Base-by-base conservation (phyloP, 148 eudicot species). In the Camellia granthamiana region DNA sequence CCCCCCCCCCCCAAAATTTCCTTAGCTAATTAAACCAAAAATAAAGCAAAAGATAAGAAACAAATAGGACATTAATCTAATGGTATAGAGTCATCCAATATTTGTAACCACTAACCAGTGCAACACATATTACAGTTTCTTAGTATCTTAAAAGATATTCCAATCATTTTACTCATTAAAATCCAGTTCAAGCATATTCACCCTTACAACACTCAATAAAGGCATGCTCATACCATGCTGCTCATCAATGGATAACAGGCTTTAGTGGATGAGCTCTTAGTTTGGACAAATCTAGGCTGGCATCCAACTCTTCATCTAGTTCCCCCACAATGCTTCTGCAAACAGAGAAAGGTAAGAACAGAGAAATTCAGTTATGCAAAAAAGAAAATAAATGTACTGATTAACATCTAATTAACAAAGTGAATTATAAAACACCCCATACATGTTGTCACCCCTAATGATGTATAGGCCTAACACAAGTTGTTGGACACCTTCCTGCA, bases 371-470 rank as follows among this genome's bases (percentile, higher is more conserved):
- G 3, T 16, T 6, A 70, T 62, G 58, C 70, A 13, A 52, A 0
- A 70, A 61, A 54, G 10, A 63, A 75, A 75, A 38, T 21, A n/a
- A 21, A 41, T 16, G 3, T 9, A 49, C 14, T 44, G 14, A 54
- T 16, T 59, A 21, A 2, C 14, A 16, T 10, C 72, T 9, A 76
- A n/a, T 51, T 41, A 71, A 13, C 15, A 56, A 76, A 4, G 23
- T 16, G 16, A 19, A 51, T 21, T 74, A 42, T 46, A 62, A 63
- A 49, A 75, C 30, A 80, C 51, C 72, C 30, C 94, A 74, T 90
- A 93, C 99, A 95, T 95, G 92, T 92, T 93, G 77, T 92, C 99
- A 52, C 99, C 99, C 80, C 99, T 91, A 64, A 93, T 92, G 91
- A 95, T 93, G 90, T 95, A 93, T 78, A 95, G 89, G 56, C 97